Percentiles rank a stretch among this genome's conserved stretches.
Evolutionary conservation across 495 filamentous ascomycete genomes (phyloP).

Genomic region (Penicillium macrosclerotiorum): DNA sequence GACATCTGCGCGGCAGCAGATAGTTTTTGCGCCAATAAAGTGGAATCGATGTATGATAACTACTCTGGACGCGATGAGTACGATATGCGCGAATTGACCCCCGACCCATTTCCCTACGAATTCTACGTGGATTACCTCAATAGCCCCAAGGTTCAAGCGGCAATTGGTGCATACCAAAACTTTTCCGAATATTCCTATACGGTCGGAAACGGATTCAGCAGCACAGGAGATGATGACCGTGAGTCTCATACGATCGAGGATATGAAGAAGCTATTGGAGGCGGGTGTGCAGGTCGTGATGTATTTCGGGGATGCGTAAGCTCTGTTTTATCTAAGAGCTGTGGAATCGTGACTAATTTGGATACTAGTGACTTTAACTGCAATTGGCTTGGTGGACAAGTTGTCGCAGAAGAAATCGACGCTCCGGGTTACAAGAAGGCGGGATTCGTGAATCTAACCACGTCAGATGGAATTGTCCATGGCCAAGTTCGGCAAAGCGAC

Average conservation of each 20-base stretch:
- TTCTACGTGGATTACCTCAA: slow-evolving; percentile 63
- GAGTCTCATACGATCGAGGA: slow-evolving; percentile 50
- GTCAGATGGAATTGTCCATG: slow-evolving; percentile 56
- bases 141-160: slow-evolving; percentile 50
- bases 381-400: slow-evolving; percentile 59
- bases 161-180: slow-evolving; percentile 59
- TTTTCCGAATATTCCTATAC: slow-evolving; percentile 47
- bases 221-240: slow-evolving; percentile 57
- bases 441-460: slow-evolving; percentile 56
- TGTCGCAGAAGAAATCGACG: slow-evolving; percentile 43
- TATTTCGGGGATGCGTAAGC: slow-evolving; percentile 57
- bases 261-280: slow-evolving; percentile 47
- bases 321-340: background rate
- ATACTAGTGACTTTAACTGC: slow-evolving; percentile 56
- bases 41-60: slow-evolving; percentile 52
- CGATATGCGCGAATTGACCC: slow-evolving; percentile 55
- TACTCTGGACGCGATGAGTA: slow-evolving; percentile 57
- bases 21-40: slow-evolving; percentile 52
- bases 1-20: slow-evolving; percentile 51
- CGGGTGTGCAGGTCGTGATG: slow-evolving; percentile 51
- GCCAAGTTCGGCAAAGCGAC: slow-evolving; percentile 64
- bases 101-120: slow-evolving; percentile 59
- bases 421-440: slow-evolving; percentile 45
- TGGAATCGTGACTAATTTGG: background rate
- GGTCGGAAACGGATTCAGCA: slow-evolving; percentile 49